These are phyloP conservation scores for Prunus davidiana DNA, from an alignment of 306 rosid genomes.

Conservation along the genomic window DNA sequence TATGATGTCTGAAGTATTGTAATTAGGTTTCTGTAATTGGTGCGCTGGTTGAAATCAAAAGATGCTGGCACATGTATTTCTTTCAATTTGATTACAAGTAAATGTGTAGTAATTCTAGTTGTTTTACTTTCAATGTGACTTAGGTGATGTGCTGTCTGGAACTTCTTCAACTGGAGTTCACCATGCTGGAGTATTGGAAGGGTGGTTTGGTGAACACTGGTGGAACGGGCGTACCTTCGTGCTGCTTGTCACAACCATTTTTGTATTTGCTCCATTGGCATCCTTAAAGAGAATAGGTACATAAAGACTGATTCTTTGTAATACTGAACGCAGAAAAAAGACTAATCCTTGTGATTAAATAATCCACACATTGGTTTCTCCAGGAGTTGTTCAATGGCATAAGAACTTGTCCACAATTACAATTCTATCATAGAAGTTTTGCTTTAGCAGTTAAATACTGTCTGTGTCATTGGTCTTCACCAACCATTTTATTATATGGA, in stretches of 20 bases:
- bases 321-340: background rate
- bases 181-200: constrained; percentile 65
- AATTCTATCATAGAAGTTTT: background rate
- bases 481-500: background rate
- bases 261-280: constrained; percentile 59
- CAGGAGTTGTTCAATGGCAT: background rate
- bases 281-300: constrained; percentile 63
- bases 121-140: background rate
- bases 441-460: too few relatives aligned
- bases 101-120: background rate
- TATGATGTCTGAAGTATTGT: too few relatives aligned
- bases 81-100: background rate
- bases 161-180: constrained; percentile 57
- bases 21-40: background rate
- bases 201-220: constrained; percentile 71
- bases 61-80: background rate
- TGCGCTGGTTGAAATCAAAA: background rate
- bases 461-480: too few relatives aligned
- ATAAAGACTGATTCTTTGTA: background rate
- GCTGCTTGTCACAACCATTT: constrained; percentile 47
- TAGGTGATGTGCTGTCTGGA: constrained; percentile 74
- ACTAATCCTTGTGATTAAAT: background rate
- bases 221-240: constrained; percentile 57
- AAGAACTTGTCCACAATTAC: background rate
- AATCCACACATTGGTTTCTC: background rate